Conservation (phyloP, 1,284 basidiomycete genomes). For the Microstroma glucosiphilum region DNA sequence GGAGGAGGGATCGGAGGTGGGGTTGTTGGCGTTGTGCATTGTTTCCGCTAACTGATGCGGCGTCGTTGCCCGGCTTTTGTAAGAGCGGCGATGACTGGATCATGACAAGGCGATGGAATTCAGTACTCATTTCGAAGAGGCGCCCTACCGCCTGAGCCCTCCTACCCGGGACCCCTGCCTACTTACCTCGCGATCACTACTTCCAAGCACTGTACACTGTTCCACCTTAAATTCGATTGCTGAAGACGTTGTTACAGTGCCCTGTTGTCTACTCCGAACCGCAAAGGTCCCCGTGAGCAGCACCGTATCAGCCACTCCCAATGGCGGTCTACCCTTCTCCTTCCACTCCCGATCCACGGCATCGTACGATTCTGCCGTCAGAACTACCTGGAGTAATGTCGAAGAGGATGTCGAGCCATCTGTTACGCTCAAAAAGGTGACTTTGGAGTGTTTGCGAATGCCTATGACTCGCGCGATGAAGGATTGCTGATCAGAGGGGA, state of each 20-base stretch:
- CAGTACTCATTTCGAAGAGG: conserved; percentile 5
- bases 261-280: too few species aligned
- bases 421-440: conserved; percentile 38
- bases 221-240: conserved; percentile 26
- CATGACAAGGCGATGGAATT: background rate
- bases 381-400: conserved; percentile 37
- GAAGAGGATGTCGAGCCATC: conserved; percentile 38
- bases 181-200: conserved; percentile 22
- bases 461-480: background rate
- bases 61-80: background rate
- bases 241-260: too few species aligned
- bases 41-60: background rate
- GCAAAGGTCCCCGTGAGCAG: too few species aligned
- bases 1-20: conserved; percentile 26
- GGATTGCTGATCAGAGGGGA: too few species aligned
- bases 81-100: background rate
- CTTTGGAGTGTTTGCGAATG: conserved; percentile 12
- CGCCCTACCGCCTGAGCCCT: background rate
- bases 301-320: conserved; percentile 22
- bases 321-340: conserved; percentile 21
- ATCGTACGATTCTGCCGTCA: conserved; percentile 9
- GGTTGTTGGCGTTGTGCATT: conserved; percentile 22
- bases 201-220: conserved; percentile 16
- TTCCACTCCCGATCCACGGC: conserved; percentile 26
- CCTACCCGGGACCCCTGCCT: background rate